Conservation (phyloP, 2,329 filamentous ascomycete species). For the Westerdykella aurantiaca region DNA sequence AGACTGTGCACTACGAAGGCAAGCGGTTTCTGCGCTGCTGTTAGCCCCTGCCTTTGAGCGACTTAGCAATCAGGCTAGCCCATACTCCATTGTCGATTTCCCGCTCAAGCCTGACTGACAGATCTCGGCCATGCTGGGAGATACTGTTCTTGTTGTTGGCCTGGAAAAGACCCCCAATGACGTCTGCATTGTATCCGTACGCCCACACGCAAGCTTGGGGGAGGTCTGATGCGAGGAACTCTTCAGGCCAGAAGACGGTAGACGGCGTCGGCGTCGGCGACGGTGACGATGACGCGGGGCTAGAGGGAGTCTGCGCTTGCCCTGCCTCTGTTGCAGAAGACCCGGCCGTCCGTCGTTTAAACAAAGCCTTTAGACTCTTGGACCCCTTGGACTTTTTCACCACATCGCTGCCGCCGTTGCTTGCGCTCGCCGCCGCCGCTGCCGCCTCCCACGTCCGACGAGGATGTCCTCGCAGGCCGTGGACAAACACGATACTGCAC, state of each 20-base stretch:
- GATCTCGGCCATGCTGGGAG: conserved; percentile 30
- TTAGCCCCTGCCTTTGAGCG: conserved; percentile 5
- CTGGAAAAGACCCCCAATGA: conserved; percentile 32
- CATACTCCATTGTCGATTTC: conserved; percentile 23
- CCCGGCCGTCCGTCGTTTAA: conserved; percentile 4
- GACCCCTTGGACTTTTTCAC: conserved; percentile 6
- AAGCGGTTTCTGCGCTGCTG: conserved; percentile 22
- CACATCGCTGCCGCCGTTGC: conserved; percentile 7
- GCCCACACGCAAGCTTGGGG: conserved; percentile 37
- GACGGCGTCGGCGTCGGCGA: not conserved
- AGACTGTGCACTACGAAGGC: conserved; percentile 37
- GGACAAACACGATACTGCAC: conserved; percentile 34
- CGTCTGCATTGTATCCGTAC: conserved; percentile 41
- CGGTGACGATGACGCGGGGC: conserved; percentile 1
- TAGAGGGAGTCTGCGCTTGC: conserved; percentile 4
- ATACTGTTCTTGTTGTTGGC: conserved; percentile 38
- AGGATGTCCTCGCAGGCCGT: conserved; percentile 35
- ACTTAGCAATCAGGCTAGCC: not conserved
- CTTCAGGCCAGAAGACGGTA: conserved; percentile 32
- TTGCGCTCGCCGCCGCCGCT: conserved; percentile 2
- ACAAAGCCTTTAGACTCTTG: conserved; percentile 1
- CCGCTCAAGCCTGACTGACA: conserved; percentile 22
- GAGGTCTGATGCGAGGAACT: conserved; percentile 35
- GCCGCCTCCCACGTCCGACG: conserved; percentile 28
- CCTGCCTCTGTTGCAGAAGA: conserved; percentile 2